These are phyloP conservation scores for Amoeboaphelidium protococcarum DNA, from an alignment of 371 early-diverging fungal species.

Conservation along the genomic window DNA sequence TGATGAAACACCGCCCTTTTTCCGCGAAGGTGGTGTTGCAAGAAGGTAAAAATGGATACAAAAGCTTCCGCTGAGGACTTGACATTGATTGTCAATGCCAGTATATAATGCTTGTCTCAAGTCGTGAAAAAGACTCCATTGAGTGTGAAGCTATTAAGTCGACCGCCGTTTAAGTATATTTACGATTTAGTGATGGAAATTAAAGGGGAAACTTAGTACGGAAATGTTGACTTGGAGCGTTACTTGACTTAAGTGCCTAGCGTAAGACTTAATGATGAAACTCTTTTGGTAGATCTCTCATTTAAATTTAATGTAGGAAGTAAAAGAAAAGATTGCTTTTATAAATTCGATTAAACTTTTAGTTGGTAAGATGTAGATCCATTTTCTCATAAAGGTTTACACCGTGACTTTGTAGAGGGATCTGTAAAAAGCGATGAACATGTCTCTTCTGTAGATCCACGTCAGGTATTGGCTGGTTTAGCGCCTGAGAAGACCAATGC, in stretches of 20 bases:
- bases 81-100: no score
- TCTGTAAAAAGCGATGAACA: background rate
- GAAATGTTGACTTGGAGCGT: conserved; percentile 13
- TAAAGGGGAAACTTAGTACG: conserved; percentile 17
- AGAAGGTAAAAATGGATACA: no score
- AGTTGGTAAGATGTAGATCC: conserved; percentile 11
- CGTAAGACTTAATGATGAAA: background rate
- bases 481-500: conserved; percentile 23
- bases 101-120: conserved; percentile 1
- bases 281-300: background rate
- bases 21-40: no score
- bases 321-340: conserved; percentile 16
- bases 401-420: background rate
- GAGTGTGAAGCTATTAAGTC: conserved; percentile 19
- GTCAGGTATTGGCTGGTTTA: conserved; percentile 23
- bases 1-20: no score
- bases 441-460: conserved; percentile 10
- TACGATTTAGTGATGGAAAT: conserved; percentile 22
- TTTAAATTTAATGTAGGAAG: background rate
- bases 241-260: background rate
- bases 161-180: conserved; percentile 26
- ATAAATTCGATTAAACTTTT: conserved; percentile 17
- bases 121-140: conserved; percentile 23
- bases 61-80: no score
- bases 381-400: background rate